A percentile compares a stretch with the other conserved stretches of the same genome.
Evolutionary conservation across 169 alveolate species (phyloP).

Genomic region (Neospora caninum): DNA sequence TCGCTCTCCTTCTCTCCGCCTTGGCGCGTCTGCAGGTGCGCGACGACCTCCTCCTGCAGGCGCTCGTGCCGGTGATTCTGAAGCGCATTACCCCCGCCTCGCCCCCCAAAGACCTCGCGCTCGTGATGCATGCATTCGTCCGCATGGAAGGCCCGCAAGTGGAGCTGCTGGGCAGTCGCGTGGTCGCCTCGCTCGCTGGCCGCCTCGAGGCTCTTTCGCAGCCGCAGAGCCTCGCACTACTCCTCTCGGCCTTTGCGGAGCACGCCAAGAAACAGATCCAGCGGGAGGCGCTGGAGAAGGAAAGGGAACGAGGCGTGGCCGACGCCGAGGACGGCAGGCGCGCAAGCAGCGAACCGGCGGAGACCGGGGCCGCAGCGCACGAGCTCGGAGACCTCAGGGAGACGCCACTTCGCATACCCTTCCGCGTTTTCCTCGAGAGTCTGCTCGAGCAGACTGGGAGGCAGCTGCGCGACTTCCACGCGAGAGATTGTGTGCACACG

Average conservation of each 20-base stretch:
- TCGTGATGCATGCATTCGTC: neutral
- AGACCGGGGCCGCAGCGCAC: too few species aligned
- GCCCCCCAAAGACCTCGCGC: constrained; percentile 15
- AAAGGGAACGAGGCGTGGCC: neutral
- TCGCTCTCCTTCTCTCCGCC: neutral
- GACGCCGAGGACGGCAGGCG: too few species aligned
- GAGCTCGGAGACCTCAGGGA: too few species aligned
- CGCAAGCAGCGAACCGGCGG: too few species aligned
- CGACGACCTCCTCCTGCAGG: neutral
- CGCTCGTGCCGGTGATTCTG: neutral
- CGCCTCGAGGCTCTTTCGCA: neutral
- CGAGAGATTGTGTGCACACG: neutral
- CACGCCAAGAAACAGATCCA: neutral
- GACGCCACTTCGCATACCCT: neutral
- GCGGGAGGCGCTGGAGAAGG: neutral
- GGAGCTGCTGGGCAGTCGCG: neutral
- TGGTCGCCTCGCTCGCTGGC: neutral
- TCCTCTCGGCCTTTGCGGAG: neutral
- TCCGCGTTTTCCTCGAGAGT: neutral
- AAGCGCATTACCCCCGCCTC: neutral
- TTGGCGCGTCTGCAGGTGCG: neutral
- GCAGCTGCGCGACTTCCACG: neutral
- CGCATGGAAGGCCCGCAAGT: neutral
- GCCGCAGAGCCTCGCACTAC: neutral
- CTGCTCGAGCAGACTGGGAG: neutral